These are phyloP conservation scores for Neurospora crassa DNA, from an alignment of 2,329 filamentous ascomycete species.

Conservation along the genomic window DNA sequence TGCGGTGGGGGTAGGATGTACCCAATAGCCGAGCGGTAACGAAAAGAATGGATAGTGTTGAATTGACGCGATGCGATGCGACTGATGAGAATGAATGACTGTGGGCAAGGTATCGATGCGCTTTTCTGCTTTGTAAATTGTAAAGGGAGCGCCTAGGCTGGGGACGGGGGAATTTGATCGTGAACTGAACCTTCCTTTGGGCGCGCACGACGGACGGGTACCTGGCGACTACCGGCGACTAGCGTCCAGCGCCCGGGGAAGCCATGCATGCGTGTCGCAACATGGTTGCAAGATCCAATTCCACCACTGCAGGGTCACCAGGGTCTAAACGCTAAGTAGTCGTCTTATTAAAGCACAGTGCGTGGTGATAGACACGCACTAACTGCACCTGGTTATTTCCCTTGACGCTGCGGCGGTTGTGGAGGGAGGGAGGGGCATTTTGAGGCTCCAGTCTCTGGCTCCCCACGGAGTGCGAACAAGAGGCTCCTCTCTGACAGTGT, in stretches of 20 bases:
- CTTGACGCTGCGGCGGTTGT: background rate
- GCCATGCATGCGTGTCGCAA: background rate
- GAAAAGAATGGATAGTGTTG: background rate
- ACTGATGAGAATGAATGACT: background rate
- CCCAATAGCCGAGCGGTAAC: background rate
- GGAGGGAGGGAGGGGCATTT: background rate
- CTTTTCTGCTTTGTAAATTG: background rate
- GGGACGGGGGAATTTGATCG: background rate
- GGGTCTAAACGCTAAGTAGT: background rate
- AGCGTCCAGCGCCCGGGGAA: background rate
- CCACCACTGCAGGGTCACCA: background rate
- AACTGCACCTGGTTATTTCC: background rate
- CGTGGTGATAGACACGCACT: background rate
- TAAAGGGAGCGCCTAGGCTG: background rate
- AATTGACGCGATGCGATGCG: background rate
- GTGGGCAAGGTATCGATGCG: background rate
- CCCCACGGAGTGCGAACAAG: background rate
- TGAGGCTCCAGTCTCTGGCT: background rate
- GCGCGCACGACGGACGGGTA: background rate
- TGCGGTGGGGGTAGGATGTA: background rate
- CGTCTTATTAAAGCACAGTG: background rate
- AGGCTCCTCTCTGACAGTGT: background rate
- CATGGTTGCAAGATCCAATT: background rate
- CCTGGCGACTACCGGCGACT: background rate
- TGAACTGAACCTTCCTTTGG: background rate